Evolutionary conservation across 176 grass and related monocot genomes (phyloP).

Genomic region (barley (Hordeum vulgare)): DNA sequence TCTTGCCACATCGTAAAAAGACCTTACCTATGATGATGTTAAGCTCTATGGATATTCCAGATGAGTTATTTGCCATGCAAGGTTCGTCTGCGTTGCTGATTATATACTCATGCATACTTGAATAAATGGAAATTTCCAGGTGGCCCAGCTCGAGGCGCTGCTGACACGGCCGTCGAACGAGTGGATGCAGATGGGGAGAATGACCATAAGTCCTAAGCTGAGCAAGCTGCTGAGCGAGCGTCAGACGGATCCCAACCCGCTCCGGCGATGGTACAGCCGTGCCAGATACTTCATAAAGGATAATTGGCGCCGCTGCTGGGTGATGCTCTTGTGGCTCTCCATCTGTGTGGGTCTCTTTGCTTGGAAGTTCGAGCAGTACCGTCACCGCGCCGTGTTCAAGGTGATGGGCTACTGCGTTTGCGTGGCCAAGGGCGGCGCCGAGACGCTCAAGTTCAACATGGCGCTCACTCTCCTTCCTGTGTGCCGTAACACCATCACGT

Average conservation of each 20-base stretch:
- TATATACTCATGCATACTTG: too few species aligned
- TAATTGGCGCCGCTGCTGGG: too few species aligned
- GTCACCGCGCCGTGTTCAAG: neutral
- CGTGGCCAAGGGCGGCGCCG: slow-evolving; percentile 78
- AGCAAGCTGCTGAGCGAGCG: slow-evolving; percentile 33
- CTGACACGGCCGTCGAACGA: slow-evolving; percentile 47
- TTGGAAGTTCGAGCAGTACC: too few species aligned
- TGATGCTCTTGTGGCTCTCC: too few species aligned
- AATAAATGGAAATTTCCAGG: neutral
- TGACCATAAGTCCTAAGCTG: slow-evolving; percentile 58
- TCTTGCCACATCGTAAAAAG: too few species aligned
- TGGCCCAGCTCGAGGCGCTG: slow-evolving; percentile 63
- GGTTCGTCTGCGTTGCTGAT: too few species aligned
- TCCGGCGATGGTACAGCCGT: slow-evolving; percentile 44
- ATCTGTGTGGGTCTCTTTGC: too few species aligned
- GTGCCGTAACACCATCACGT: too few species aligned
- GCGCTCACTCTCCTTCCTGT: slow-evolving; percentile 62
- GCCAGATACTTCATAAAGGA: neutral
- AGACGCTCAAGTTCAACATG: slow-evolving; percentile 99
- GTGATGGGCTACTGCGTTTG: slow-evolving; percentile 95
- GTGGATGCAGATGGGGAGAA: slow-evolving; percentile 40
- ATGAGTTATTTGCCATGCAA: too few species aligned
- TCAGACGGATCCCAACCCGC: slow-evolving; percentile 54
- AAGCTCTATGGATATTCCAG: too few species aligned
- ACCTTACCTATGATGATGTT: too few species aligned